Evolutionary conservation across 2,329 filamentous ascomycete species (phyloP), one percentile per base, ranked within the genome.

Genomic region (Albifimbria verrucaria): DNA sequence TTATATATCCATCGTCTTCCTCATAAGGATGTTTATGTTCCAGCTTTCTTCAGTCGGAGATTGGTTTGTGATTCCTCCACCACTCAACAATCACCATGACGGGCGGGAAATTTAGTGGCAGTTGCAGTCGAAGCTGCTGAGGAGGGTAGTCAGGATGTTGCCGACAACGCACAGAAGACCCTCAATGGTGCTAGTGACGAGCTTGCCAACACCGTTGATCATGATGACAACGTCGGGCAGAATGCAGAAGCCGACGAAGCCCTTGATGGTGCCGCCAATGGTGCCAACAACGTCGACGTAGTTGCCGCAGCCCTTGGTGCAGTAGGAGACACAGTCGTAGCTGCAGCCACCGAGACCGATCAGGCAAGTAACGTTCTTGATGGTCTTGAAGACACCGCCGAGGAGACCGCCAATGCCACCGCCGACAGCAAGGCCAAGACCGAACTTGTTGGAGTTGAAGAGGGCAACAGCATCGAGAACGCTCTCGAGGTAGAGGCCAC

Each of bases 291-390:
- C 60, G 51, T 72, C 68, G 41, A 72, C 60, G 64, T 66, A 66
- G 68, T 72, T 72, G 58, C 63, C 61, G 63, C 70, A 72, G 58
- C 70, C 70, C 61, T 68, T 63, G 60, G 65, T 59, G 62, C 65
- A 69, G 62, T 68, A 70, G 23, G 68, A 69, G 49, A 72, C 68
- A 57, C 70, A 72, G 65, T 72, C 70, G 52, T 64, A 65, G 56
- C 65, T 59, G 63, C 69, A 72, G 43, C 59, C 57, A 36, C 62
- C 62, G 36, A 69, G 51, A 28, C 69, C 69, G 32, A 71, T 56
- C 42, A 57, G 53, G 64, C 68, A 72, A 43, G 62, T 57, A 15
- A 64, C 42, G 41, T 51, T 46, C 50, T 61, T 55, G 48, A 68
- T 18, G 18, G 56, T 53, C 47, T 60, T 58, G 26, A 69, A 45